These are phyloP conservation scores for Jacaranda mimosifolia DNA, from an alignment of 257 asterid genomes.

Conservation along the genomic window DNA sequence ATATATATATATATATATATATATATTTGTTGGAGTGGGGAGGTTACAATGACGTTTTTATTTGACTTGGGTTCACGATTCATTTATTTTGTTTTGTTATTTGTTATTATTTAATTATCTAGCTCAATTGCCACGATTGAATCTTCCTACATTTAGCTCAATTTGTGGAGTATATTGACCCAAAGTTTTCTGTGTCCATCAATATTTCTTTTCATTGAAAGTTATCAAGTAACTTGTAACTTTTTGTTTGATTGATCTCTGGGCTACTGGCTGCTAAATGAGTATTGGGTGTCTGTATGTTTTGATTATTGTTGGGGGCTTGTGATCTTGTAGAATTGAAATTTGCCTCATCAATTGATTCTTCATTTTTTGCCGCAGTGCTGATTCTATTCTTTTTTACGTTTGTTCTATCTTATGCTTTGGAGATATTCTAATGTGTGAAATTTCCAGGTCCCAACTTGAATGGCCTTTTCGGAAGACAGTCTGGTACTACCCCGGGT, in stretches of 20 bases:
- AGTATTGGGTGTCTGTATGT: background rate
- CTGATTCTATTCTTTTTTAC: background rate
- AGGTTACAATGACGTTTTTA: too few species aligned
- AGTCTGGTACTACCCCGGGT: conserved; percentile 79
- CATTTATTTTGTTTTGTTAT: background rate
- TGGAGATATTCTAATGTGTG: background rate
- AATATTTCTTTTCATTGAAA: background rate
- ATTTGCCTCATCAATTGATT: background rate
- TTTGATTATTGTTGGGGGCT: background rate
- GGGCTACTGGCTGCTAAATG: background rate
- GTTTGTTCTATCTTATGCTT: background rate
- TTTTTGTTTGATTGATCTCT: too few species aligned
- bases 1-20: too few species aligned
- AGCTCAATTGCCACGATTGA: too few species aligned
- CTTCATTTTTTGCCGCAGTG: too few species aligned
- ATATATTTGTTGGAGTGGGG: too few species aligned
- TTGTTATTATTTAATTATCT: background rate
- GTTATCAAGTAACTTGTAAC: background rate
- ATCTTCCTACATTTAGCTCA: background rate
- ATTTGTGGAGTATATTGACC: background rate
- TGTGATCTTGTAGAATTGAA: background rate
- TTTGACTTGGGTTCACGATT: background rate
- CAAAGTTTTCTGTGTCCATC: background rate
- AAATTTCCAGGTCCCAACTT: conserved; percentile 67
- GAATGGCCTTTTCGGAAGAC: conserved; percentile 85